These are phyloP conservation scores for Solanum arcanum DNA, from an alignment of 257 asterid genomes.

Conservation along the genomic window DNA sequence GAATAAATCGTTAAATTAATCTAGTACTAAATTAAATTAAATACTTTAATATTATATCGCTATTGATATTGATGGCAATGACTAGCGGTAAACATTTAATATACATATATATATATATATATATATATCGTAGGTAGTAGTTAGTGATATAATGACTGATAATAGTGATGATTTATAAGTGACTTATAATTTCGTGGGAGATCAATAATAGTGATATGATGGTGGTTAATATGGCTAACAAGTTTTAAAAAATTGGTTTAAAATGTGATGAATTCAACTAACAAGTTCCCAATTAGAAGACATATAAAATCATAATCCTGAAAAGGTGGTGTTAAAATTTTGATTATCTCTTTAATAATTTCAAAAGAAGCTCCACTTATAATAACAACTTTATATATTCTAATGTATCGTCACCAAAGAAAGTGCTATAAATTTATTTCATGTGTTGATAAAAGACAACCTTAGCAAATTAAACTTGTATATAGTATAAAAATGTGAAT, in stretches of 20 bases:
- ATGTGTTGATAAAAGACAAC: not conserved
- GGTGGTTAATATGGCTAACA: not conserved
- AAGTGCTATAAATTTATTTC: not conserved
- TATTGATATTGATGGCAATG: not conserved
- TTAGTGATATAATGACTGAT: too few species aligned
- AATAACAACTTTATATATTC: too few species aligned
- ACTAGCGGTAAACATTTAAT: not conserved
- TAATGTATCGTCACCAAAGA: not conserved
- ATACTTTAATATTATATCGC: too few species aligned
- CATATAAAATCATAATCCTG: not conserved
- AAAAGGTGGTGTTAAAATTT: not conserved
- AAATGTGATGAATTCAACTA: not conserved
- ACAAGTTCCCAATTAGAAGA: not conserved
- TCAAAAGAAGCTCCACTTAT: not conserved
- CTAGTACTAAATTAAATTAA: not conserved
- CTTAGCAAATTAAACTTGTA: not conserved
- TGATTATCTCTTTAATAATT: not conserved
- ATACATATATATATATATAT: too few species aligned
- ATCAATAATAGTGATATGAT: not conserved
- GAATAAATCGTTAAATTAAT: too few species aligned
- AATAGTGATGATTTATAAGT: not conserved
- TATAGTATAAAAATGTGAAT: too few species aligned
- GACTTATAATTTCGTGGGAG: not conserved
- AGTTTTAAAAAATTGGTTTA: not conserved
- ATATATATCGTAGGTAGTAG: too few species aligned